Conservation (phyloP, 2,329 filamentous ascomycete genomes). For the Tolypocladium endophyticum region DNA sequence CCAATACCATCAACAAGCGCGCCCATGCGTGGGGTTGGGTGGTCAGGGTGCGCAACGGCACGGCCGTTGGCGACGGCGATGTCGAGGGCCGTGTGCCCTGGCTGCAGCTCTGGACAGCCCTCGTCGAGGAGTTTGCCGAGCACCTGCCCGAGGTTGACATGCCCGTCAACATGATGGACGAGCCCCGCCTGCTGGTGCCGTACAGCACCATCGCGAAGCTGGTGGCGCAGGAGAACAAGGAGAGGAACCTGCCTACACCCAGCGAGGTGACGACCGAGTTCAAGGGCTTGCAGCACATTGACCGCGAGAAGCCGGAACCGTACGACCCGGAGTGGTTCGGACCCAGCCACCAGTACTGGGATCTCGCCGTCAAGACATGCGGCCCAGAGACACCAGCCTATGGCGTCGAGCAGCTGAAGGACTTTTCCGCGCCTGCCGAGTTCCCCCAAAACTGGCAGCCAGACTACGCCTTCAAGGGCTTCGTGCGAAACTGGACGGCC, state of each 20-base stretch:
- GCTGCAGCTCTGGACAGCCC: constrained; percentile 35
- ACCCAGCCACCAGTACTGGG: constrained; percentile 44
- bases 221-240: constrained; percentile 34
- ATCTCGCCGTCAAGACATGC: constrained; percentile 45
- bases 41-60: constrained; percentile 37
- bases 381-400: constrained; percentile 40
- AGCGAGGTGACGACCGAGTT: constrained; percentile 32
- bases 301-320: constrained; percentile 19
- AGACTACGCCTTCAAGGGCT: constrained; percentile 31
- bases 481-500: constrained; percentile 47
- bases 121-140: constrained; percentile 40
- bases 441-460: constrained; percentile 23
- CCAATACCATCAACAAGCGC: constrained; percentile 24
- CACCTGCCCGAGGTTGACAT: constrained; percentile 55
- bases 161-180: constrained; percentile 54
- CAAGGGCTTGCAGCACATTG: constrained; percentile 27
- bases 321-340: constrained; percentile 38
- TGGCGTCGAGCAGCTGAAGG: constrained; percentile 20
- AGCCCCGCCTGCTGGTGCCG: constrained; percentile 50
- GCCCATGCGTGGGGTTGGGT: constrained; percentile 33
- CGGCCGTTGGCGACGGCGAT: constrained; percentile 27
- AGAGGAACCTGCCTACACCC: constrained; percentile 30
- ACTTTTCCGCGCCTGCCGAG: constrained; percentile 19
- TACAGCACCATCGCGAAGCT: constrained; percentile 44
- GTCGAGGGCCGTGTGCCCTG: constrained; percentile 29